Base-by-base conservation (phyloP, 441 rosid species). In the Adansonia grandidieri region DNA sequence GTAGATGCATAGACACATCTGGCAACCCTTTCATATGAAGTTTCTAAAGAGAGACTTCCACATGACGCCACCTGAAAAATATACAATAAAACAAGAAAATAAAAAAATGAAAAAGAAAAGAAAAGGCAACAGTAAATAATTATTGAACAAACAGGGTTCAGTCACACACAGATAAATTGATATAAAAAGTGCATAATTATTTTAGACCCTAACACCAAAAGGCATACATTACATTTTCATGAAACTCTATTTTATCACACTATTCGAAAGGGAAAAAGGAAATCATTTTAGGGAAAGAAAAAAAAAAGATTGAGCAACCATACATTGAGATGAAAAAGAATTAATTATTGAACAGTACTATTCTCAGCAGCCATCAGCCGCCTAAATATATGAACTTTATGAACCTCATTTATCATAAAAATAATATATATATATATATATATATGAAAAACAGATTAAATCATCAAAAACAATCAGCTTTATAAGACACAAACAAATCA, bases 11-110 rank as follows among this genome's bases (percentile, higher is more conserved):
- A 87, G 57, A 86, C 79, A 58, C 92, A 89, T 80, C 87, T 68
- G 22, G 84, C 54, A 66, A 88, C 86, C 84, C 82, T 89, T 76
- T 87, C 92, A 66, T 89, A 89, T 4, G 91, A 89, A 60, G 89
- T 87, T 79, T 86, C 89, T 74, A 89, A 70, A 48, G 85, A 81
- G 72, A 82, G 84, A 74, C 73, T 86, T 63, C 90, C 90, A 68
- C 92, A 87, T 24, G 88, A 85, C 19, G 81, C 88, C 17, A 75
- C 68, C 91, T 88, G 81, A 74, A 82, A 83, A 45, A 63, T 62
- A 62, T 66, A 51, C 53, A 74, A 57, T 7, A 28, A 22, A 48
- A 56, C 32, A 28, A 28, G 32, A 28, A 28, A 28, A 28, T 28
- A 28, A 28, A 28, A 28, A 28, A 28, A 28, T 28, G 32, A 28